phyloP scores from a whole-genome alignment of 768 basidiomycete genomes.

The Atractiella rhizophila region DNA sequence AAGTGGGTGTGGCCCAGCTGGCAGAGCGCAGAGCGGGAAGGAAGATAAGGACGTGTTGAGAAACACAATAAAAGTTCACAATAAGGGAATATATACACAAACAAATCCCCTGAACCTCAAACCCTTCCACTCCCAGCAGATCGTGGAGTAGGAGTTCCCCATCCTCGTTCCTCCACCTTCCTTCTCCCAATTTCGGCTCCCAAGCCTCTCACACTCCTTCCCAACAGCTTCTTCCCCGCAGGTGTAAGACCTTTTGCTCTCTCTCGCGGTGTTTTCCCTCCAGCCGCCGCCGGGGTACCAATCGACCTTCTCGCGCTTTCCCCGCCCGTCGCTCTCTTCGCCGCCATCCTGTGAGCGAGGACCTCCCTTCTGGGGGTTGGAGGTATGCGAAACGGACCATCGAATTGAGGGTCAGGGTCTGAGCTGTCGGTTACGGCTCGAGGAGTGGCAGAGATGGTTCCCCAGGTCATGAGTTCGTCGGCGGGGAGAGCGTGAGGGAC shows the following conservation, averaged over 20 bases:
- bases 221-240: constrained; percentile 5
- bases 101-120: too few species aligned
- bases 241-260: constrained; percentile 4
- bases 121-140: too few species aligned
- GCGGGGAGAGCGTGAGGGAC: constrained; percentile 59
- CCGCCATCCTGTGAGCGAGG: constrained; percentile 54
- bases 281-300: neutral
- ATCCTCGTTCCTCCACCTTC: too few species aligned
- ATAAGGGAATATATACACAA: too few species aligned
- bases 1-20: too few species aligned
- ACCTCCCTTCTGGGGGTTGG: constrained; percentile 54
- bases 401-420: constrained; percentile 22
- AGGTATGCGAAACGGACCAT: constrained; percentile 51
- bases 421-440: constrained; percentile 23
- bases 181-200: too few species aligned
- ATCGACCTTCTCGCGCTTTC: neutral
- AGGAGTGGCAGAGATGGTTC: constrained; percentile 73
- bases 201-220: too few species aligned
- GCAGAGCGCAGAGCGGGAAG: too few species aligned
- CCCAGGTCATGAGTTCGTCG: constrained; percentile 93
- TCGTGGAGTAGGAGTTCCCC: too few species aligned
- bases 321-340: constrained; percentile 33
- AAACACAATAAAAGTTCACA: too few species aligned
- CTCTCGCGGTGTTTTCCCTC: constrained; percentile 1
- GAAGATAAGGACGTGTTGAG: too few species aligned